A percentile compares a stretch with the other conserved stretches of the same genome.
Evolutionary conservation across 2,329 filamentous ascomycete genomes (phyloP).

Genomic region (Onygena corvina): DNA sequence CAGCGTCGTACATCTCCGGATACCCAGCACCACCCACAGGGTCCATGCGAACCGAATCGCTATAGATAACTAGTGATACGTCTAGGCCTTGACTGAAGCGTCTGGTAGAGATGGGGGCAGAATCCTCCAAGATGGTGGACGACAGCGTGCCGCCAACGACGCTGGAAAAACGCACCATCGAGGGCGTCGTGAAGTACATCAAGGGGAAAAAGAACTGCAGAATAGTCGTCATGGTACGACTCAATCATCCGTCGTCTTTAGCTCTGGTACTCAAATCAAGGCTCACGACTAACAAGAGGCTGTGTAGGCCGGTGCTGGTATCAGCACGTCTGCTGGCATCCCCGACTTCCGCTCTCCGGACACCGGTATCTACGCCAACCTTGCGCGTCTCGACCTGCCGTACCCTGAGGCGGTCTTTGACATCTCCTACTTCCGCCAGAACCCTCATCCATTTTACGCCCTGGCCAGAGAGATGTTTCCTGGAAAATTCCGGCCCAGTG

Average conservation of each 20-base stretch:
- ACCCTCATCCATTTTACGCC: slow-evolving; percentile 83
- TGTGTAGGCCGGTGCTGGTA: slow-evolving; percentile 64
- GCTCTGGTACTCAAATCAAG: slow-evolving; percentile 7
- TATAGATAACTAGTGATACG: too few relatives aligned
- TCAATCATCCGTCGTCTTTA: background rate
- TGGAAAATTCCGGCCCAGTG: slow-evolving; percentile 73
- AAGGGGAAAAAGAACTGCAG: slow-evolving; percentile 52
- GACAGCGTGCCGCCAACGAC: slow-evolving; percentile 53
- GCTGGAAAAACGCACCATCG: slow-evolving; percentile 55
- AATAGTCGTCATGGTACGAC: slow-evolving; percentile 65
- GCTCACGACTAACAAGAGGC: background rate
- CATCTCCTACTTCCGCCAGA: slow-evolving; percentile 71
- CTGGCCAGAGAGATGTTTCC: slow-evolving; percentile 88
- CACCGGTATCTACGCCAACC: slow-evolving; percentile 86
- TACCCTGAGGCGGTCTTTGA: slow-evolving; percentile 91
- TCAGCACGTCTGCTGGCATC: slow-evolving; percentile 51
- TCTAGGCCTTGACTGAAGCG: too few relatives aligned
- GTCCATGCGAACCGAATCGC: too few relatives aligned
- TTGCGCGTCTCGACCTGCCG: slow-evolving; percentile 72
- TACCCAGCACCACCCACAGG: too few relatives aligned
- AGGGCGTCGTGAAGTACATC: slow-evolving; percentile 70
- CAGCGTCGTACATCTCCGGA: too few relatives aligned
- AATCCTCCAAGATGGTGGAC: slow-evolving; percentile 56
- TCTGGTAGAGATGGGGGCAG: slow-evolving; percentile 60
- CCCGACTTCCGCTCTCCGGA: slow-evolving; percentile 91